Conservation (phyloP, 2,329 filamentous ascomycete species). For the Leptographium wingfieldii region DNA sequence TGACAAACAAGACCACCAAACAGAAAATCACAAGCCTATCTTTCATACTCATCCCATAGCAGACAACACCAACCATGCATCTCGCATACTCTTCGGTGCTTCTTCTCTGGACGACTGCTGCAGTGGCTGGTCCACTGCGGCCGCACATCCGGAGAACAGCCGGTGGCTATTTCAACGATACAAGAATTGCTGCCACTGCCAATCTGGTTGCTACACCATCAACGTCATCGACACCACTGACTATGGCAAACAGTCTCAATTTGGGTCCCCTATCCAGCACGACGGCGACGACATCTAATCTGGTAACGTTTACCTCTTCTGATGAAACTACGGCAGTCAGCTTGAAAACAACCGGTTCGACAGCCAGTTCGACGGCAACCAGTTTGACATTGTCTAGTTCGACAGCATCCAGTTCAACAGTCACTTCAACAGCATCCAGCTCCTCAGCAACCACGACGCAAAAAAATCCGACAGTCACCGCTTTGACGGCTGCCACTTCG, state of each 20-base stretch:
- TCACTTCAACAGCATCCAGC: no score
- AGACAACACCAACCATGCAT: background rate
- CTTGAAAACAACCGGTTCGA: no score
- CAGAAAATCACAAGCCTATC: background rate
- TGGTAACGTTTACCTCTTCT: background rate
- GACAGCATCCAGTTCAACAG: no score
- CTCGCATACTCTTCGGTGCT: background rate
- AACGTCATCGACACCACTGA: background rate
- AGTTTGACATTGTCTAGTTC: no score
- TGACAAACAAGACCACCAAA: background rate
- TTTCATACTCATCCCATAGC: background rate
- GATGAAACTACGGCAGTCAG: background rate
- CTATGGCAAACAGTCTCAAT: background rate
- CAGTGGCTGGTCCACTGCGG: background rate
- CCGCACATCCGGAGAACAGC: background rate
- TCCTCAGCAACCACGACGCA: no score
- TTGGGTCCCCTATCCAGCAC: background rate
- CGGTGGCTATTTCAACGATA: background rate
- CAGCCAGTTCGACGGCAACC: no score
- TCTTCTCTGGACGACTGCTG: background rate
- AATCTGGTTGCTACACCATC: background rate
- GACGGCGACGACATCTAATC: background rate
- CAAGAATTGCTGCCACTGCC: background rate
- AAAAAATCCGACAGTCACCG: no score
- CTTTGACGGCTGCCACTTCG: no score